Evolutionary conservation across 2,329 filamentous ascomycete species (phyloP), one percentile per base, ranked within the genome.

Genomic region (Alternaria novae-zelandiae): DNA sequence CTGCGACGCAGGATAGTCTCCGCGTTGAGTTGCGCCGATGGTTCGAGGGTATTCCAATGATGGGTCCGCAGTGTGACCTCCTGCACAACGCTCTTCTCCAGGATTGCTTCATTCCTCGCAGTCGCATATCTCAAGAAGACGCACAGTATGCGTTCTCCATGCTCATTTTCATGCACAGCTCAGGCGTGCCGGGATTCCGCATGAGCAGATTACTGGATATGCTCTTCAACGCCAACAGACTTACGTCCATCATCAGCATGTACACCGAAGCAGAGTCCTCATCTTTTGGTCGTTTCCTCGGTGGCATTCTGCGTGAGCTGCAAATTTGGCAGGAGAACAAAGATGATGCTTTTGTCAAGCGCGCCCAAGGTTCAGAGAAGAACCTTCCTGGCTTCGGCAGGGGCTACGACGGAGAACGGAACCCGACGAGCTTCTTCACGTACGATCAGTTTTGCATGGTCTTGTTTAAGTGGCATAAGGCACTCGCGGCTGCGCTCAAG

Each of bases 221-320:
- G 15, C 84, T 99, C 1, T 97, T 99, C 81, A 90, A 89, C 71
- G 88, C 94, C 61, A 93, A 96, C 74, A 87, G 92, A 61, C 84
- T 98, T 17, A 89, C 92, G 2, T 87, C 90, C 9, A 86, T 97
- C 54, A 93, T 99, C 60, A 97, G 97, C 78, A 89, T 91, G 51
- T 96, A 92, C 77, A 97, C 94, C 0, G 90, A 95, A 23, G 90
- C 93, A 59, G 96, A 99, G 80, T 93, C 94, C 0, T 93, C 97
- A 78, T 93, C 97, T 70, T 83, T 99, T n/a, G 96, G 94, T 12
- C 91, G 92, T 23, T 98, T 99, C 79, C 82, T 99, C 58, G 93
- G 91, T 74, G 89, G 95, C 65, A 84, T 96, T 2, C 83, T 99
- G 11, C 88, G 90, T 63, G 93, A 97, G 69, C 85, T 99, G 17